These are phyloP conservation scores for Gamsiella multidivaricata DNA, from an alignment of 192 early-diverging fungal species.

Conservation along the genomic window DNA sequence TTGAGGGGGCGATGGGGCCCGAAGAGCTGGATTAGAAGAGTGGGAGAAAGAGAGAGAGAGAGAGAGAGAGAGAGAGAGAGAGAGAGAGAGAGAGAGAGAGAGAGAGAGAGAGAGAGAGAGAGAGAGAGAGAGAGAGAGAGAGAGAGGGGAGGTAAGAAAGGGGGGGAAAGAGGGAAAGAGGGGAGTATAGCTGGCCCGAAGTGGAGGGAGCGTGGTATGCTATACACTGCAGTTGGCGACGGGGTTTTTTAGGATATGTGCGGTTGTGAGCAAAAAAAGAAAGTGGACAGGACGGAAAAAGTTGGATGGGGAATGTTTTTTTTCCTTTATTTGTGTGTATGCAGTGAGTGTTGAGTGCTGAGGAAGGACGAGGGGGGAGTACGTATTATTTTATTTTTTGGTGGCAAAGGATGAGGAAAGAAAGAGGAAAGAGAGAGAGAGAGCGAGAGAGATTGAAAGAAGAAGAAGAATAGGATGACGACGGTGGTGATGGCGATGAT, in stretches of 20 bases:
- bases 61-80: neutral
- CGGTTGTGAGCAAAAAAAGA: neutral
- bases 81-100: neutral
- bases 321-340: neutral
- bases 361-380: no score
- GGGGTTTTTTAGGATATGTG: no score
- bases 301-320: neutral
- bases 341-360: no score
- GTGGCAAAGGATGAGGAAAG: neutral
- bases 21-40: neutral
- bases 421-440: neutral
- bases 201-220: no score
- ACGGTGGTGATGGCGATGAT: no score
- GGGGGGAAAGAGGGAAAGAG: neutral
- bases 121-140: conserved; percentile 5
- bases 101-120: neutral
- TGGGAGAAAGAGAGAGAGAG: conserved; percentile 4
- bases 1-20: neutral
- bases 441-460: neutral
- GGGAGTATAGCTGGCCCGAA: no score
- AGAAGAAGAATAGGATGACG: neutral
- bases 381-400: no score
- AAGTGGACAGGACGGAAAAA: neutral
- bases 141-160: neutral
- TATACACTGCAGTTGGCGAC: no score